Evolutionary conservation across 768 basidiomycete genomes (phyloP), one percentile per base, ranked within the genome.

Genomic region (Pulveroboletus sp.): DNA sequence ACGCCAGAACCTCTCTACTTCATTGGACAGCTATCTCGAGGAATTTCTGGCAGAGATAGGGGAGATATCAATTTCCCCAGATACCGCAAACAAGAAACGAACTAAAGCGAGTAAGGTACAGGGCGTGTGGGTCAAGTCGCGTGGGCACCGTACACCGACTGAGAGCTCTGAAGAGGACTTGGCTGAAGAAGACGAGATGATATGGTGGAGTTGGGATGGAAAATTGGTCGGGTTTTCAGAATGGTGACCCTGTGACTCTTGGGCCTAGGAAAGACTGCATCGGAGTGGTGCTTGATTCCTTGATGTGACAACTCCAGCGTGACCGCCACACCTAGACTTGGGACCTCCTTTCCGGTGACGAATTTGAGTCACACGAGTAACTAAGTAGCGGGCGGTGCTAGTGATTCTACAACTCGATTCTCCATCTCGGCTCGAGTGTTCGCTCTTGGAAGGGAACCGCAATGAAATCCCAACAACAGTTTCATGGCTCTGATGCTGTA

Each of bases 151-250:
- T 32, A 46, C 44, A 4, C 44, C 31, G 6, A 46, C 12, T 1
- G 25, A 51, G 16, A 43, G 35, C 34, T 40, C 25, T 3, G 58
- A 57, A 3, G 52, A 56, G 31, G 55, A 57, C 19, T 44, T 58
- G 45, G 55, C 50, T 10, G 77, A 76, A 52, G 72, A 69, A 4
- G 73, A 75, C 25, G 77, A 78, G 51, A 56, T 71, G 62, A 76
- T 79, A 43, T 79, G 77, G 77, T 78, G 77, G 76, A 65, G 60
- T 34, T 78, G 77, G 77, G 65, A 78, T 33, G 76, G 76, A 12
- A 76, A 71, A 53, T 49, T 78, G 49, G 62, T 59, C 20, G 76
- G 77, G 5, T 78, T 78, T 55, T 50, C 65, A n/a, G 76, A 76
- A 48, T 78, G 74, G 73, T 77, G 40, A 65, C 11, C n/a, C 16